These are phyloP conservation scores for Neopestalotiopsis sp. DNA, from an alignment of 2,329 filamentous ascomycete genomes.

Conservation along the genomic window DNA sequence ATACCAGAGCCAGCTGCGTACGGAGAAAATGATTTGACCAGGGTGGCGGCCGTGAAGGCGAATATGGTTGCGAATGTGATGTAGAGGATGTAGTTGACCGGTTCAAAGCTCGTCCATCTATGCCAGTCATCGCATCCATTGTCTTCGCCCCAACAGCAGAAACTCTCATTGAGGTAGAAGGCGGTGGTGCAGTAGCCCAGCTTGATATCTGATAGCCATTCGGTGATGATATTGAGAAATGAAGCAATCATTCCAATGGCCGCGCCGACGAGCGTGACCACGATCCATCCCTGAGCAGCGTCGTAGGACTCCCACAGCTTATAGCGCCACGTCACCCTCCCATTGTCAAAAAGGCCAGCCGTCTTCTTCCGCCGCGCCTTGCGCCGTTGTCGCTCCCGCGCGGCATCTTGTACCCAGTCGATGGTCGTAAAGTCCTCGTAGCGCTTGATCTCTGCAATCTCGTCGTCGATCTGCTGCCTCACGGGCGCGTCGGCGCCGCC, in stretches of 20 bases:
- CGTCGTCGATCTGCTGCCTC: constrained; percentile 82
- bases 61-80: constrained; percentile 83
- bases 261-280: constrained; percentile 90
- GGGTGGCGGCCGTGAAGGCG: constrained; percentile 78
- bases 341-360: constrained; percentile 73
- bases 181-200: constrained; percentile 93
- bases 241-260: constrained; percentile 94
- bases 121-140: constrained; percentile 90
- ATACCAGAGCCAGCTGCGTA: constrained; percentile 97
- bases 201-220: constrained; percentile 97
- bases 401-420: constrained; percentile 98
- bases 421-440: constrained; percentile 99
- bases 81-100: constrained; percentile 87
- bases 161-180: constrained; percentile 96
- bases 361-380: constrained; percentile 76
- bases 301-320: constrained; percentile 88
- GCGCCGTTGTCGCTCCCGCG: constrained; percentile 84
- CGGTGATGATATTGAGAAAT: constrained; percentile 91
- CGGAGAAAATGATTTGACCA: constrained; percentile 91
- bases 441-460: constrained; percentile 96
- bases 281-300: constrained; percentile 96
- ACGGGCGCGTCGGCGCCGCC: constrained; percentile 56
- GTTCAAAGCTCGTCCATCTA: constrained; percentile 79
- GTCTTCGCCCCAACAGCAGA: constrained; percentile 97
- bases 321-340: constrained; percentile 77